Evolutionary conservation across 2,329 filamentous ascomycete genomes (phyloP).

Genomic region (Diaporthe amygdali): DNA sequence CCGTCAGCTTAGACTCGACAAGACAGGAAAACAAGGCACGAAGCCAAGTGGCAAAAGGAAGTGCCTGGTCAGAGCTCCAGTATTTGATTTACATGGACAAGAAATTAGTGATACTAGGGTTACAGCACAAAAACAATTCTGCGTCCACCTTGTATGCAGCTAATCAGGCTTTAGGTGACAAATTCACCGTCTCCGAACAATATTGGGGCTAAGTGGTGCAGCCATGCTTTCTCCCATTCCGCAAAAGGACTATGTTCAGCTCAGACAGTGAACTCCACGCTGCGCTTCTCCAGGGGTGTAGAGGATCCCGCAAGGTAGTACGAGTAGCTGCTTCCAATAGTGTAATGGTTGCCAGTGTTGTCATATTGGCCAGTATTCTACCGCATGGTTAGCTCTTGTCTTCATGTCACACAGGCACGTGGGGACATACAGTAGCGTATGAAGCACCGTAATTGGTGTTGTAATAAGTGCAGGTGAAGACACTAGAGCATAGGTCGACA

Average conservation of each 20-base stretch:
- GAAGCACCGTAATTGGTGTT: conserved; percentile 17
- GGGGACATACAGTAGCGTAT: conserved; percentile 17
- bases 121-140: neutral
- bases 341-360: conserved; percentile 18
- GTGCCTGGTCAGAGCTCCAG: neutral
- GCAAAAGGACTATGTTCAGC: neutral
- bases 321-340: conserved; percentile 20
- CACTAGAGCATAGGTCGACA: neutral
- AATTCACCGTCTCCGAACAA: neutral
- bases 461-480: conserved; percentile 28
- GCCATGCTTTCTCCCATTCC: neutral
- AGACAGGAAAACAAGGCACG: neutral
- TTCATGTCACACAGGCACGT: neutral
- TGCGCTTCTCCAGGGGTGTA: neutral
- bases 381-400: neutral
- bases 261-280: neutral
- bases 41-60: too few species aligned
- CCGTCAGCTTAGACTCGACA: neutral
- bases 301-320: conserved; percentile 21
- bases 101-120: neutral
- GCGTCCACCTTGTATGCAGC: neutral
- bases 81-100: neutral
- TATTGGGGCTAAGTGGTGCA: neutral
- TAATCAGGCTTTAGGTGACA: neutral
- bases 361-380: conserved; percentile 25